These are phyloP conservation scores for Sphagnurus paluster DNA, from an alignment of 1,284 basidiomycete genomes.

Conservation along the genomic window DNA sequence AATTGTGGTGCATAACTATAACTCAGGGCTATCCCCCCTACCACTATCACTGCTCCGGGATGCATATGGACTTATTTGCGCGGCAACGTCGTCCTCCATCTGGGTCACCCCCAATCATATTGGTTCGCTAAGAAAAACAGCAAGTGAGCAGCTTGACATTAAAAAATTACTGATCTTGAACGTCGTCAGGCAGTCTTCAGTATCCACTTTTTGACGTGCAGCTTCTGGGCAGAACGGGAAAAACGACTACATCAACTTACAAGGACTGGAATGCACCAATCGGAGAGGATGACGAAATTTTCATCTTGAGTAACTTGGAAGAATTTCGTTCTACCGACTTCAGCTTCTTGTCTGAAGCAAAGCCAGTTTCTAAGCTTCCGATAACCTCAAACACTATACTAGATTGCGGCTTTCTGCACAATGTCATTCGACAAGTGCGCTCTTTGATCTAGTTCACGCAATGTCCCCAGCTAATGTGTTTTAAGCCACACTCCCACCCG, in stretches of 20 bases:
- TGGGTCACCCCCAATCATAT: conserved; percentile 6
- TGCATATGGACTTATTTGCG: conserved; percentile 11
- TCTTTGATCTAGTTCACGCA: conserved; percentile 2
- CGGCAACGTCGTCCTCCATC: not conserved
- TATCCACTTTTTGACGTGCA: conserved; percentile 5
- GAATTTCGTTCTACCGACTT: conserved; percentile 40
- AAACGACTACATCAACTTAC: conserved; percentile 2
- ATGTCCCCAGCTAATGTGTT: conserved; percentile 4
- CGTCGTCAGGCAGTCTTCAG: conserved; percentile 10
- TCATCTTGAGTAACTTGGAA: conserved; percentile 36
- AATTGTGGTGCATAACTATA: conserved; percentile 19
- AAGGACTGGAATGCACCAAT: conserved; percentile 39
- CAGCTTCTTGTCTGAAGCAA: conserved; percentile 10
- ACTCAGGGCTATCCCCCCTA: not conserved
- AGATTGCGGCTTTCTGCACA: conserved; percentile 29
- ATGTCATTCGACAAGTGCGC: conserved; percentile 38
- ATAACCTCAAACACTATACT: conserved; percentile 25
- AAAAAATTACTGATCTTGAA: not conserved
- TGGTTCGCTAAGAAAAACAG: not conserved
- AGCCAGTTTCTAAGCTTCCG: not conserved
- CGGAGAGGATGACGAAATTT: conserved; percentile 32
- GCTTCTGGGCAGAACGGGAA: not conserved
- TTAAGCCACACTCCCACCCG: conserved; percentile 38
- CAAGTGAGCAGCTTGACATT: not conserved
- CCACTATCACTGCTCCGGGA: conserved; percentile 4